A percentile compares a stretch with the other conserved stretches of the same genome.
phyloP scores from a whole-genome alignment of 441 rosid species.

The Populus tomentosa region DNA sequence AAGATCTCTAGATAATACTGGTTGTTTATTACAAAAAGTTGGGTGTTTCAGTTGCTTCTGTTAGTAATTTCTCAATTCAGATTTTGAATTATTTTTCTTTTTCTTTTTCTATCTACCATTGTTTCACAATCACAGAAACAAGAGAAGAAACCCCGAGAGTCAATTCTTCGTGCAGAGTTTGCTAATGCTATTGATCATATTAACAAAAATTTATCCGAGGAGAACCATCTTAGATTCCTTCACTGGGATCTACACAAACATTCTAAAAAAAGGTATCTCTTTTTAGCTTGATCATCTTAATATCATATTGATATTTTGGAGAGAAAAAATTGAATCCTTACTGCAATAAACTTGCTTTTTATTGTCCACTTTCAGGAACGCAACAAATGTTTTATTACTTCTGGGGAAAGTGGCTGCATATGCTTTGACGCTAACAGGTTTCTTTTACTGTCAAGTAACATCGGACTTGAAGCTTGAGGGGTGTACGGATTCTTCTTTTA shows the following conservation, averaged over 20 bases:
- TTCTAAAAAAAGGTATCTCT: conserved; percentile 60
- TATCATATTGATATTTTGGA: not conserved
- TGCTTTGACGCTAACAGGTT: conserved; percentile 80
- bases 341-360: conserved; percentile 9
- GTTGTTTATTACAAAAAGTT: conserved; percentile 2
- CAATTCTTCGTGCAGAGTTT: conserved; percentile 88
- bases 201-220: conserved; percentile 79
- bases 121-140: conserved; percentile 46
- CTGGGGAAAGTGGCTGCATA: conserved; percentile 84
- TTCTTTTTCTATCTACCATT: conserved; percentile 7
- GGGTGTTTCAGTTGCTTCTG: not conserved
- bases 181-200: conserved; percentile 89
- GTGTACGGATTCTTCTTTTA: conserved; percentile 33
- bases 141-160: conserved; percentile 96
- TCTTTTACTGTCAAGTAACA: conserved; percentile 77
- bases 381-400: conserved; percentile 72
- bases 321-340: conserved; percentile 5
- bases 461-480: conserved; percentile 57
- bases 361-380: conserved; percentile 52
- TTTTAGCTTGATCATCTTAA: conserved; percentile 1
- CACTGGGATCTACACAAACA: conserved; percentile 94
- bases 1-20: not conserved
- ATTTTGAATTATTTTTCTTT: not conserved
- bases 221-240: conserved; percentile 72
- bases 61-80: conserved; percentile 1